These are phyloP conservation scores for Neonectria ditissima DNA, from an alignment of 2,329 filamentous ascomycete species.

Conservation along the genomic window DNA sequence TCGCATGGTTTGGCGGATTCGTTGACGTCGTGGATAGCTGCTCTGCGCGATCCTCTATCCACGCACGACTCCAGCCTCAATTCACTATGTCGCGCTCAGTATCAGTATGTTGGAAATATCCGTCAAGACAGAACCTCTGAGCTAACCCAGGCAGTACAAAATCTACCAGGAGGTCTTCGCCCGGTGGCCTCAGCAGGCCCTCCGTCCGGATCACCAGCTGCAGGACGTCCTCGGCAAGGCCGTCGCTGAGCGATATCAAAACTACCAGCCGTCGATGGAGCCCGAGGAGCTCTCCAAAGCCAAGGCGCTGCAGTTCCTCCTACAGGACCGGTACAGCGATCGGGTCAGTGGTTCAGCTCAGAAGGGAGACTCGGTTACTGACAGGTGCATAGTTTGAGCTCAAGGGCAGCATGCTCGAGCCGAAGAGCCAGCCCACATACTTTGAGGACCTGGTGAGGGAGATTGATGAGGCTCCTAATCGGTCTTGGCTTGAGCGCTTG, in stretches of 20 bases:
- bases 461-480: slow-evolving; percentile 71
- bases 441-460: slow-evolving; percentile 71
- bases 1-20: slow-evolving; percentile 18
- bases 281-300: slow-evolving; percentile 66
- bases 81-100: slow-evolving; percentile 50
- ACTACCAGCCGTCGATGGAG: slow-evolving; percentile 53
- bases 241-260: slow-evolving; percentile 51
- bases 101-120: slow-evolving; percentile 43
- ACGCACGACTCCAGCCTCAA: slow-evolving; percentile 25
- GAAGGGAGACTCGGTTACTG: slow-evolving; percentile 15
- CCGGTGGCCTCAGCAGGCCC: slow-evolving; percentile 72
- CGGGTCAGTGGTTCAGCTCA: slow-evolving; percentile 55
- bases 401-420: slow-evolving; percentile 64
- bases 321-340: slow-evolving; percentile 69
- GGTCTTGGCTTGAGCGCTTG: slow-evolving; percentile 65
- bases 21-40: slow-evolving; percentile 42
- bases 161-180: slow-evolving; percentile 56
- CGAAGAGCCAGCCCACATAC: slow-evolving; percentile 73
- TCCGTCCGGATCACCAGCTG: slow-evolving; percentile 73
- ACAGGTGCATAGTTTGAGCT: slow-evolving; percentile 50
- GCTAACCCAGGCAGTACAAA: slow-evolving; percentile 46
- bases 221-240: slow-evolving; percentile 63
- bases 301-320: slow-evolving; percentile 69
- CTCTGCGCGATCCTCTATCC: slow-evolving; percentile 9
- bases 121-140: not conserved